Evolutionary conservation across 2,329 filamentous ascomycete species (phyloP).

Genomic region (Aspergillus ibericus): DNA sequence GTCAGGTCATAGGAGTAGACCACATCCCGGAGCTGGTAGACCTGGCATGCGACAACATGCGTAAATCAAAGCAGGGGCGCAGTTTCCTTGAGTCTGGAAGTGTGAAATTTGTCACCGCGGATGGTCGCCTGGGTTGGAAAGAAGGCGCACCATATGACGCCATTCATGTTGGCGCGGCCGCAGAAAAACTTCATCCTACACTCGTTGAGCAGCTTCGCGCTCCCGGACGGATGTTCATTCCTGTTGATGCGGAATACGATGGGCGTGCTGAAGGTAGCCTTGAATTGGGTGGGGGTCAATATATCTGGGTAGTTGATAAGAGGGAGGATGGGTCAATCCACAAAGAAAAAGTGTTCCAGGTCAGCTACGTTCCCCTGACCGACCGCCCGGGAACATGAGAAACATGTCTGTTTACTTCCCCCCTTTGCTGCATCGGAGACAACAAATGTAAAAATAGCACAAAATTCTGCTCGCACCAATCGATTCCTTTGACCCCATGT

Average conservation of each 20-base stretch:
- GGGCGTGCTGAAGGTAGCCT: constrained; percentile 20
- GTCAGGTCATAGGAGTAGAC: constrained; percentile 69
- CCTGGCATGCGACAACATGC: constrained; percentile 65
- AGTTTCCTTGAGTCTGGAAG: constrained; percentile 62
- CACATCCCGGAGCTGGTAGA: constrained; percentile 67
- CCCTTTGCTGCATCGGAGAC: background rate
- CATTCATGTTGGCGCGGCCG: constrained; percentile 92
- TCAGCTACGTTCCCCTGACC: constrained; percentile 65
- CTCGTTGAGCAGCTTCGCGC: constrained; percentile 74
- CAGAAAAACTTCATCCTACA: constrained; percentile 67
- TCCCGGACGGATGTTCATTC: constrained; percentile 74
- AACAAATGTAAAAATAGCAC: background rate
- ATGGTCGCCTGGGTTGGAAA: constrained; percentile 68
- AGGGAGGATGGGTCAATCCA: constrained; percentile 57
- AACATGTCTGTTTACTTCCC: background rate
- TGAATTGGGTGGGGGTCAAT: constrained; percentile 46
- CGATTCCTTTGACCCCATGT: background rate
- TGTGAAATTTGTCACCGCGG: constrained; percentile 72
- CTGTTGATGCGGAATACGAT: constrained; percentile 52
- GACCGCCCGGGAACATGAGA: constrained; percentile 51
- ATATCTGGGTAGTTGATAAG: constrained; percentile 66
- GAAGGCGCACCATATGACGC: constrained; percentile 73
- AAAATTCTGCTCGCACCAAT: background rate
- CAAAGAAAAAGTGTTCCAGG: constrained; percentile 59
- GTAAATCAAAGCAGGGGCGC: constrained; percentile 60